These are phyloP conservation scores for Lentinula detonsa DNA, from an alignment of 768 basidiomycete species.

Conservation along the genomic window DNA sequence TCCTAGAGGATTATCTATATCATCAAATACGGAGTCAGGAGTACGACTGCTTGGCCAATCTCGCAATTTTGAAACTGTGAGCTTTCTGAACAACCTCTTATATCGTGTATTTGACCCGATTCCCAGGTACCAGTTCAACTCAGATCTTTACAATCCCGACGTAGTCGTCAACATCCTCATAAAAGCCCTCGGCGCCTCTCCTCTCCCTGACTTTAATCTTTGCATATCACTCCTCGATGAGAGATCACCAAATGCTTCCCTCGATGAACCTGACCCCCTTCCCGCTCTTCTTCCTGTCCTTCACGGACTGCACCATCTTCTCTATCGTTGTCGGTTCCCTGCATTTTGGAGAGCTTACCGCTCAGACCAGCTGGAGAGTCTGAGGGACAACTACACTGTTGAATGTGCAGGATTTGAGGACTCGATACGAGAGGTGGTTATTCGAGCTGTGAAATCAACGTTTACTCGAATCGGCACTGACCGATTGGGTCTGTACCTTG, in stretches of 20 bases:
- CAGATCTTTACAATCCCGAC: conserved; percentile 87
- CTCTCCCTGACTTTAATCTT: conserved; percentile 91
- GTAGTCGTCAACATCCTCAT: conserved; percentile 93
- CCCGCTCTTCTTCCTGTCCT: conserved; percentile 64
- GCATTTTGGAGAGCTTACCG: conserved; percentile 77
- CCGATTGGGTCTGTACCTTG: conserved; percentile 65
- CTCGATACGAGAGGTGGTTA: conserved; percentile 70
- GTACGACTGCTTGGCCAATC: conserved; percentile 92
- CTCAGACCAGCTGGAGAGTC: conserved; percentile 60
- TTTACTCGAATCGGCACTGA: conserved; percentile 69
- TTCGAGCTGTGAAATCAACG: conserved; percentile 71
- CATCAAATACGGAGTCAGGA: conserved; percentile 88
- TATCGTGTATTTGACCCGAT: background rate
- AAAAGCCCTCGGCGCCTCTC: conserved; percentile 80
- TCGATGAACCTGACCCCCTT: conserved; percentile 81
- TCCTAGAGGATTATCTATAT: conserved; percentile 95
- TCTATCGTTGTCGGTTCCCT: conserved; percentile 83
- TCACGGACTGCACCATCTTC: conserved; percentile 58
- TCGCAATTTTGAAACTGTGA: conserved; percentile 90
- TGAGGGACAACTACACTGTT: conserved; percentile 83
- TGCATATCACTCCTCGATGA: conserved; percentile 91
- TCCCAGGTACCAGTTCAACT: conserved; percentile 90
- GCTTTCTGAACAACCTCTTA: conserved; percentile 13
- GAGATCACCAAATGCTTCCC: conserved; percentile 41
- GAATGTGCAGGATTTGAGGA: conserved; percentile 82